Conservation (phyloP, 2,329 filamentous ascomycete species). For the Arthrobotrys iridis region DNA sequence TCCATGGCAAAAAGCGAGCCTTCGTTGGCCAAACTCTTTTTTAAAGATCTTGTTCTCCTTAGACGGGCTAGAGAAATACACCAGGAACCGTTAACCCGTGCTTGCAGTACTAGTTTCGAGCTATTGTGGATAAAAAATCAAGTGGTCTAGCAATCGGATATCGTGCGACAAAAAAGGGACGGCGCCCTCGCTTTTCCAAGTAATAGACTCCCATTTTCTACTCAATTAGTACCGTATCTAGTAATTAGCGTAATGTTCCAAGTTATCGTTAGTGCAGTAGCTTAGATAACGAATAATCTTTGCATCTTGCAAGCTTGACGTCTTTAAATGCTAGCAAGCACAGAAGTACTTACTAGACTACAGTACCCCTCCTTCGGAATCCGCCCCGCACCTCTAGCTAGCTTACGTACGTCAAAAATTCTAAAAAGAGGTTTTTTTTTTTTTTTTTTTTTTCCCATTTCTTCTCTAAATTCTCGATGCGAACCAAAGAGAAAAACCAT, state of each 20-base stretch:
- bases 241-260: no score
- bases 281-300: not conserved
- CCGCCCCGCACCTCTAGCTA: constrained; percentile 10
- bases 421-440: not conserved
- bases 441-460: not conserved
- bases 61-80: not conserved
- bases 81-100: constrained; percentile 12
- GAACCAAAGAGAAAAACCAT: constrained; percentile 7
- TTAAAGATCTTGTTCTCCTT: not conserved
- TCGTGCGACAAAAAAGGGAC: constrained; percentile 20
- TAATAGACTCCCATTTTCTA: not conserved
- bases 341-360: no score
- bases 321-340: not conserved
- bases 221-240: not conserved
- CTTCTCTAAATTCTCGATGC: no score
- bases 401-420: not conserved
- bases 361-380: not conserved
- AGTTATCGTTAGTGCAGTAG: not conserved
- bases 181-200: not conserved
- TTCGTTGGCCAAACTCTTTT: not conserved
- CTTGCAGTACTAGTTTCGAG: not conserved
- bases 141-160: constrained; percentile 30
- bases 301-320: not conserved
- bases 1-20: not conserved
- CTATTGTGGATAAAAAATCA: not conserved